A percentile compares a stretch with the other conserved stretches of the same genome.
Evolutionary conservation across 2,329 filamentous ascomycete genomes (phyloP).

Genomic region (Pleomassaria siparia): DNA sequence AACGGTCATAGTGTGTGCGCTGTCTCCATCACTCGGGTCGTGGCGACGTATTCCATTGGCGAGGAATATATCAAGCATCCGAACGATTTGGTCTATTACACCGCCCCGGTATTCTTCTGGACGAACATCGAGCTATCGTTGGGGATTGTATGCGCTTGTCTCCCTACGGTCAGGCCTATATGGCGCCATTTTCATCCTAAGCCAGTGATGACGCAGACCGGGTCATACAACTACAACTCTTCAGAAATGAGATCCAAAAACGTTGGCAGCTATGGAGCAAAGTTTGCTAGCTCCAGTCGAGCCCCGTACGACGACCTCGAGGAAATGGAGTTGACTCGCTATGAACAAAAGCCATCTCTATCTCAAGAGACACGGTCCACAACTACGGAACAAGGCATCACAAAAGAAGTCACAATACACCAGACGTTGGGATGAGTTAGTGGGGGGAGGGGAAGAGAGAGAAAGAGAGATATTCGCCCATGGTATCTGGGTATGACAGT

Average conservation of each 20-base stretch:
- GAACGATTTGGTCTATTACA: conserved; percentile 16
- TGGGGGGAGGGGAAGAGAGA: background rate
- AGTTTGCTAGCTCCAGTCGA: conserved; percentile 8
- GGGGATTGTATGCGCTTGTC: conserved; percentile 25
- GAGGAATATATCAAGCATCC: conserved; percentile 3
- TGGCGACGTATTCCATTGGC: background rate
- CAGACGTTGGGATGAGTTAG: conserved; percentile 9
- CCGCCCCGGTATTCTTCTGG: conserved; percentile 31
- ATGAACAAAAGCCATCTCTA: conserved; percentile 4
- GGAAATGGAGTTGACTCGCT: conserved; percentile 22
- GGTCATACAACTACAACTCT: conserved; percentile 12
- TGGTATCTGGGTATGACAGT: too few relatives aligned
- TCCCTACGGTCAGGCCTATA: conserved; percentile 28
- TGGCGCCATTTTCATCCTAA: conserved; percentile 21
- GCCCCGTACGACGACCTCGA: conserved; percentile 23
- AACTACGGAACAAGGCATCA: conserved; percentile 10
- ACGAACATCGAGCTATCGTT: conserved; percentile 32
- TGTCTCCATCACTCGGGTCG: conserved; percentile 4
- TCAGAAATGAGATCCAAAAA: conserved; percentile 16
- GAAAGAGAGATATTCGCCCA: too few relatives aligned
- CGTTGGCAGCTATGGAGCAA: conserved; percentile 13
- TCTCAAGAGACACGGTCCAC: background rate
- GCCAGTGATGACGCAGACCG: conserved; percentile 9
- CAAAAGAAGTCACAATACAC: conserved; percentile 18
- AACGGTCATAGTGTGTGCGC: conserved; percentile 2